Percentiles rank a stretch among this genome's conserved stretches.
Evolutionary conservation across 2,329 filamentous ascomycete species (phyloP).

Genomic region (Clathrospora elynae): DNA sequence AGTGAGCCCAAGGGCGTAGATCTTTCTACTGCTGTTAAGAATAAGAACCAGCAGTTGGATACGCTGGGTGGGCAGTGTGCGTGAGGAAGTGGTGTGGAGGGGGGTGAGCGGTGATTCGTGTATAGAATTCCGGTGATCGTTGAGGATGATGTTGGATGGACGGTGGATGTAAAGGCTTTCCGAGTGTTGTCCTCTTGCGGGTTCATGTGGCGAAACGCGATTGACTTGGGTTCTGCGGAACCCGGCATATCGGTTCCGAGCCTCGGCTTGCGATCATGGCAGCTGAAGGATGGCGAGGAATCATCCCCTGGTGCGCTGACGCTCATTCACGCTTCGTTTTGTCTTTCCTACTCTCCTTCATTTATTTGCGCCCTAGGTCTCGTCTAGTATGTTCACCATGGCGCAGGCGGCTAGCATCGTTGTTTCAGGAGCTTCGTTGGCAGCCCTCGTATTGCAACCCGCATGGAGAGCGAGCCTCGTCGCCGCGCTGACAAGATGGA

Average conservation of each 20-base stretch:
- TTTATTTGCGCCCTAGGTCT: not conserved
- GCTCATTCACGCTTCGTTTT: not conserved
- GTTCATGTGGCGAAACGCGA: not conserved
- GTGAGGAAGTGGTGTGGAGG: no score
- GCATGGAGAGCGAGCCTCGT: constrained; percentile 23
- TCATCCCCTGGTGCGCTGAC: not conserved
- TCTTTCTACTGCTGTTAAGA: constrained; percentile 23
- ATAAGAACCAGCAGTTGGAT: constrained; percentile 18
- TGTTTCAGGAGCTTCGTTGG: constrained; percentile 27
- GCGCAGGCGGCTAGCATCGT: constrained; percentile 25
- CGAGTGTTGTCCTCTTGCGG: no score
- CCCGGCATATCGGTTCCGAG: no score
- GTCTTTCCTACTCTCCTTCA: not conserved
- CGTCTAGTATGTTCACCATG: constrained; percentile 24
- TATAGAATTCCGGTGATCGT: no score
- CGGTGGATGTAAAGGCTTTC: no score
- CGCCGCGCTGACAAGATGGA: constrained; percentile 23
- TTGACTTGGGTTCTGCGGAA: no score
- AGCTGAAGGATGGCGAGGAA: not conserved
- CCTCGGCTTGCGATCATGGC: constrained; percentile 7
- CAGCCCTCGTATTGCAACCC: constrained; percentile 33
- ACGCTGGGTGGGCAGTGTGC: constrained; percentile 20
- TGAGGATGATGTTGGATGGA: no score
- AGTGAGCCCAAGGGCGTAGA: constrained; percentile 17
- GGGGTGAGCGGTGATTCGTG: no score